phyloP scores from a whole-genome alignment of 768 basidiomycete species.

The Pleurotus citrinopileatus region DNA sequence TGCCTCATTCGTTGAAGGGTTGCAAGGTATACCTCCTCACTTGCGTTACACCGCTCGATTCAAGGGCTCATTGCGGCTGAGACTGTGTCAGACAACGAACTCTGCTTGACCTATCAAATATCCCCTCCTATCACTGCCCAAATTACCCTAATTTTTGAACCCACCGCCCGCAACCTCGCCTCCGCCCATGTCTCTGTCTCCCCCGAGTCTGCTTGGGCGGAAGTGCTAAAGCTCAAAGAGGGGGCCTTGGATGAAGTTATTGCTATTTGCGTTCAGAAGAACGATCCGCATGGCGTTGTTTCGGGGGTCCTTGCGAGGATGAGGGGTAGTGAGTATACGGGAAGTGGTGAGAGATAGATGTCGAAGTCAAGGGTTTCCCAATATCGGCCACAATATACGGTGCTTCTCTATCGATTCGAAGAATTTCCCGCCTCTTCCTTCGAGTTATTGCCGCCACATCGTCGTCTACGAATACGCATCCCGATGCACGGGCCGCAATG shows the following conservation, averaged over 20 bases:
- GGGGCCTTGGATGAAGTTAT: conserved; percentile 54
- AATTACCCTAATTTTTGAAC: conserved; percentile 63
- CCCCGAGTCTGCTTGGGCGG: conserved; percentile 40
- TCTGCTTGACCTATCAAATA: conserved; percentile 65
- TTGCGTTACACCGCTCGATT: conserved; percentile 61
- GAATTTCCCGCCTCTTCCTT: too few species aligned
- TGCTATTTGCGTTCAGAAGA: conserved; percentile 58
- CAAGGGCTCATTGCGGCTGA: conserved; percentile 57
- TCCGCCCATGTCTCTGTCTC: conserved; percentile 54
- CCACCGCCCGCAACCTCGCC: conserved; percentile 64
- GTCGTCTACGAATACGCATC: too few species aligned
- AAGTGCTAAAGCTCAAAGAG: neutral
- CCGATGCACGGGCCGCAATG: too few species aligned
- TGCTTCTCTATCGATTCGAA: too few species aligned
- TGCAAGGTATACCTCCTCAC: conserved; percentile 67
- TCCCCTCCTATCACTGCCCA: conserved; percentile 33
- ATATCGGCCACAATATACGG: too few species aligned
- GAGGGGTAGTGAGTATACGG: too few species aligned
- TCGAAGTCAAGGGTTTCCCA: too few species aligned
- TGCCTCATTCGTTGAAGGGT: neutral
- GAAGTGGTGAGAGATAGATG: too few species aligned
- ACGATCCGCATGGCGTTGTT: conserved; percentile 24
- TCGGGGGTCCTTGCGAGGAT: neutral
- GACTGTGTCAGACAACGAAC: conserved; percentile 70
- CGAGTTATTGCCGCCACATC: too few species aligned